Percentiles rank a stretch among this genome's conserved stretches.
These are phyloP conservation scores for Xylaria sp. DNA, from an alignment of 2,329 filamentous ascomycete species.

Conservation along the genomic window DNA sequence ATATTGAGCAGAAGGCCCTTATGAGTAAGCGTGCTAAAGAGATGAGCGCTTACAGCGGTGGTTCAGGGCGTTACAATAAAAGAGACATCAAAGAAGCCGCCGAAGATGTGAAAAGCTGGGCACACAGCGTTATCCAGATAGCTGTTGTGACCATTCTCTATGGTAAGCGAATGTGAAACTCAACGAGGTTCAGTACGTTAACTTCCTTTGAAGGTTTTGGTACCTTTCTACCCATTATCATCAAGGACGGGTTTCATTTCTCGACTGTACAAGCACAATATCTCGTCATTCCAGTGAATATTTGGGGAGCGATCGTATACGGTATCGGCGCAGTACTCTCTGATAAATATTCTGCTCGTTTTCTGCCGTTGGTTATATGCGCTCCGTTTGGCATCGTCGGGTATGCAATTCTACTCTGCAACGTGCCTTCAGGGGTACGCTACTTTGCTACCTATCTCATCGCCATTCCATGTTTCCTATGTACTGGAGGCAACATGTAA, in stretches of 20 bases:
- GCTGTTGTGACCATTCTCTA: conserved; percentile 53
- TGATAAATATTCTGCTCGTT: conserved; percentile 51
- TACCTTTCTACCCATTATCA: conserved; percentile 55
- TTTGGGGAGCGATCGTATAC: conserved; percentile 54
- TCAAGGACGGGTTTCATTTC: conserved; percentile 52
- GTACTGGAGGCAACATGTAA: conserved; percentile 43
- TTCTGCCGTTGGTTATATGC: conserved; percentile 50
- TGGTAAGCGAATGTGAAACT: conserved; percentile 27
- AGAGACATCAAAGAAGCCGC: conserved; percentile 41
- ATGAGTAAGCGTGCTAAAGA: conserved; percentile 41
- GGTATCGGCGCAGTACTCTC: conserved; percentile 51
- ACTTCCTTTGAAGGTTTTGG: conserved; percentile 47
- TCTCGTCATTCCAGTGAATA: conserved; percentile 54
- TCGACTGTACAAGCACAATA: conserved; percentile 53
- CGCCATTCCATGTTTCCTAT: conserved; percentile 43
- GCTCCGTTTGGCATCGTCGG: conserved; percentile 44
- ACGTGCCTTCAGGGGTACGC: conserved; percentile 38
- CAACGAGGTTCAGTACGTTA: neutral
- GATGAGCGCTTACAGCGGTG: conserved; percentile 41
- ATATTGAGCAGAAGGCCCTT: conserved; percentile 36
- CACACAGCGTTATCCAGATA: conserved; percentile 51
- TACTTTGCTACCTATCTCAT: conserved; percentile 46
- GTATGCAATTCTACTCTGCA: conserved; percentile 43
- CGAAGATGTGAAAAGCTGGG: conserved; percentile 43
- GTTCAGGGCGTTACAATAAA: conserved; percentile 40